A percentile compares a stretch with the other conserved stretches of the same genome.
Evolutionary conservation across 2,329 filamentous ascomycete species (phyloP).

Genomic region (Sporothrix pseudoabietina): DNA sequence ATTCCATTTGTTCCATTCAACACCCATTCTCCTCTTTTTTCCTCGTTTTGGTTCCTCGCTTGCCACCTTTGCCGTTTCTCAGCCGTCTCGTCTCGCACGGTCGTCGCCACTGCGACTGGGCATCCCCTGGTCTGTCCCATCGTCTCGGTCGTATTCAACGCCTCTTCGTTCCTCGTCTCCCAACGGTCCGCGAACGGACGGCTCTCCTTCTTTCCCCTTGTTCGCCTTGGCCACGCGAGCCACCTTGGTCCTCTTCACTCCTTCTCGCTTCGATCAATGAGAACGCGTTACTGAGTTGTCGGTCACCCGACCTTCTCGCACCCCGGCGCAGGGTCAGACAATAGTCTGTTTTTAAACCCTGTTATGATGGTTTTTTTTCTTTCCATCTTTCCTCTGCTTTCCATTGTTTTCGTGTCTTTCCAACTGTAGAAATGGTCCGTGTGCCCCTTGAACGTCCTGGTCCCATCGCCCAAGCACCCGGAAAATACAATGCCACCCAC

Average conservation of each 20-base stretch:
- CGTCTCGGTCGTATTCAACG: background rate
- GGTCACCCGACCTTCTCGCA: background rate
- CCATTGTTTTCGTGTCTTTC: background rate
- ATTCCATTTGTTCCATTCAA: background rate
- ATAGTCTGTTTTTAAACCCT: background rate
- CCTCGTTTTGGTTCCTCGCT: background rate
- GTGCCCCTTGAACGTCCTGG: slow-evolving; percentile 8
- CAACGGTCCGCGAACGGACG: background rate
- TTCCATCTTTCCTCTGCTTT: background rate
- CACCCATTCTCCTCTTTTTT: background rate
- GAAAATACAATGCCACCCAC: slow-evolving; percentile 1
- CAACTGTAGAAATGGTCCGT: background rate
- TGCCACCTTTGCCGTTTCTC: background rate
- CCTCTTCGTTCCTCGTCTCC: background rate
- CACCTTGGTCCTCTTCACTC: background rate
- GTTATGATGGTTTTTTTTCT: too few relatives aligned
- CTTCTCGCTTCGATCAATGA: background rate
- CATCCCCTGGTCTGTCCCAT: background rate
- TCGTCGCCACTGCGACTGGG: background rate
- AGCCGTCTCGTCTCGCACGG: slow-evolving; percentile 21
- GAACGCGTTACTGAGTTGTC: background rate
- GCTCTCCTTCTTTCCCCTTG: background rate
- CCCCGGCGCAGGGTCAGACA: background rate
- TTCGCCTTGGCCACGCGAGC: background rate
- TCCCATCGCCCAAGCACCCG: slow-evolving; percentile 22